Percentiles rank a stretch among this genome's conserved stretches.
Evolutionary conservation across 805 yeast species (phyloP).

Genomic region (Wickerhamomyces tratensis): DNA sequence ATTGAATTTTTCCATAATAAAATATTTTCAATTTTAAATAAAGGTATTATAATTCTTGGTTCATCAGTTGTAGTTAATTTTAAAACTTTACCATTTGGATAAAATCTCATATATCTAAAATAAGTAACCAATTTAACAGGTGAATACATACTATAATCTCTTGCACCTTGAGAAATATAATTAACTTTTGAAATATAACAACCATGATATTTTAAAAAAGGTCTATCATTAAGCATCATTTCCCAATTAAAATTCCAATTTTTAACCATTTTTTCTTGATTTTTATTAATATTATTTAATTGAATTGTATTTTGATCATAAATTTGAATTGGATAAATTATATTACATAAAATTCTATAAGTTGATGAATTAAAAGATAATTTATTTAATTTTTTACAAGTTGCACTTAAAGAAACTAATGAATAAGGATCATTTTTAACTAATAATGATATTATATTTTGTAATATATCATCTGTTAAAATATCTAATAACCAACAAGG

Average conservation of each 20-base stretch:
- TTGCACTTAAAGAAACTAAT: conserved; percentile 52
- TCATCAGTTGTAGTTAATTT: conserved; percentile 63
- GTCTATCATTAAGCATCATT: conserved; percentile 40
- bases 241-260: conserved; percentile 30
- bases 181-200: conserved; percentile 79
- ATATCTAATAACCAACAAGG: conserved; percentile 33
- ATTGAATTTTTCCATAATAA: conserved; percentile 22
- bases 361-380: conserved; percentile 44
- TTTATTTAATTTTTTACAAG: conserved; percentile 48
- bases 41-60: conserved; percentile 59
- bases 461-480: conserved; percentile 51
- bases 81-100: conserved; percentile 65
- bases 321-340: conserved; percentile 43
- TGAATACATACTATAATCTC: conserved; percentile 51
- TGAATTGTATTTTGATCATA: conserved; percentile 36
- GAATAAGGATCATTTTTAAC: conserved; percentile 43
- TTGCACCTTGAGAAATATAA: conserved; percentile 76
- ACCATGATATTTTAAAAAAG: conserved; percentile 74
- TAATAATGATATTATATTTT: conserved; percentile 37
- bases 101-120: conserved; percentile 77
- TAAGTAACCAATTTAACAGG: conserved; percentile 84
- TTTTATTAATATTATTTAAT: conserved; percentile 24
- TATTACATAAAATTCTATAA: conserved; percentile 40
- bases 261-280: conserved; percentile 26
- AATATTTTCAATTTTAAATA: conserved; percentile 27